Base-by-base conservation (phyloP, 2,329 filamentous ascomycete species). In the Calonectria leucothoes region DNA sequence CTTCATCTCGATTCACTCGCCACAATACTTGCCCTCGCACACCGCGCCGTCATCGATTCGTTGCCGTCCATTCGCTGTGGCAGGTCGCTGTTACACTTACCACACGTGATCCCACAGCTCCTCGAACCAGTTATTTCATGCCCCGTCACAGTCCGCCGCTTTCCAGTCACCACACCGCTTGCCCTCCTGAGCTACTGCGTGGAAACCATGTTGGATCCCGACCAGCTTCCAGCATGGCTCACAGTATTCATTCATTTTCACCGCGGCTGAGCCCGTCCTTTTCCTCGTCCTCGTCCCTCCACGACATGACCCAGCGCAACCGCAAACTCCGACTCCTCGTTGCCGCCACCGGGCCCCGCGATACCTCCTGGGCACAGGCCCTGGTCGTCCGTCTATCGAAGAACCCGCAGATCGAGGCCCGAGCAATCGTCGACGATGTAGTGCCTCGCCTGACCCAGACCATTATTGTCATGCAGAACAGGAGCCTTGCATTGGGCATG, bases 381-480 rank as follows among this genome's bases (percentile, higher is more conserved):
- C 88, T 94, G 66, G 91, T 93, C 73, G 89, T 93, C 63, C 90
- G 92, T 73, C 88, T 94, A 5, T 93, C 92, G 69, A 93, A 93
- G 80, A 90, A 92, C 71, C 81, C 88, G 11, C 89, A 91, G 74
- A 91, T 93, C 75, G 89, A 91, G 75, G 91, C 89, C 37, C 86
- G 89, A 70, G 91, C 91, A 66, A 89, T 93, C 66, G 89, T 93
- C 80, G 91, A 93, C 82, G 91, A 94, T 81, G 89, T 93, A 74
- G 90, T 91, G 29, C 87, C 90, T 75, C 88, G 91, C 65, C 86
- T 94, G 23, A 89, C 89, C 12, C 92, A 93, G 80, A 92, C 91
- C 73, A 90, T 92, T 49, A 88, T 91, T 20, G 88, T 89, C 7
- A 88, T 91, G 81, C 88, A 89, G 79, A 93, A 93, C 79, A 85